These are phyloP conservation scores for Talaromyces sp. DNA, from an alignment of 2,329 filamentous ascomycete species.

Conservation along the genomic window DNA sequence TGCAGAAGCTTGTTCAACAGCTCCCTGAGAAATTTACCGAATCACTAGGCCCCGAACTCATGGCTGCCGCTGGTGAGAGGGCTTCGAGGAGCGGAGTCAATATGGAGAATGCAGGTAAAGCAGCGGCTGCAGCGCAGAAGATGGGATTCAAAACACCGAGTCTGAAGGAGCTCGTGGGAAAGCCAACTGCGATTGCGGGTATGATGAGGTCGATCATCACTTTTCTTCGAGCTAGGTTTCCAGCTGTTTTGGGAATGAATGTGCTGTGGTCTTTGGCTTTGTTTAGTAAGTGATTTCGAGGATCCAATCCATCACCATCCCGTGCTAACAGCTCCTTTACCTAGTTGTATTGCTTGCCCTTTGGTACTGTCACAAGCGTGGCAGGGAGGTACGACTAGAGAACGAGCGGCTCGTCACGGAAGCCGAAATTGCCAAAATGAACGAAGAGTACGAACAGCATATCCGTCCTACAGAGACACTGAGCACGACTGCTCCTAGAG, in stretches of 20 bases:
- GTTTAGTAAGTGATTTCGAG: slow-evolving; percentile 63
- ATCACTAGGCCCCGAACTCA: slow-evolving; percentile 70
- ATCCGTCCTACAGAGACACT: slow-evolving; percentile 34
- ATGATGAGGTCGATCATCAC: slow-evolving; percentile 88
- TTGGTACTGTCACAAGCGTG: slow-evolving; percentile 98
- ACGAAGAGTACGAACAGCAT: slow-evolving; percentile 30
- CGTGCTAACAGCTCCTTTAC: not conserved
- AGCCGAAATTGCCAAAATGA: slow-evolving; percentile 39
- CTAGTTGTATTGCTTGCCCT: slow-evolving; percentile 87
- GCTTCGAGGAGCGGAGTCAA: slow-evolving; percentile 55
- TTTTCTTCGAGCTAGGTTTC: slow-evolving; percentile 80
- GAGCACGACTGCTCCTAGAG: slow-evolving; percentile 38
- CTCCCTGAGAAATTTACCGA: slow-evolving; percentile 76
- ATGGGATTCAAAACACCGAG: slow-evolving; percentile 64
- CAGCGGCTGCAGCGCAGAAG: slow-evolving; percentile 54
- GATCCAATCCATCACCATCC: not conserved
- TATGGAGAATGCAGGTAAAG: slow-evolving; percentile 45
- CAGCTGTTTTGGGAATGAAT: slow-evolving; percentile 85
- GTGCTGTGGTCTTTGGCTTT: slow-evolving; percentile 84
- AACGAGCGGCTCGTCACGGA: slow-evolving; percentile 49
- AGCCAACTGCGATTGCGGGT: slow-evolving; percentile 77
- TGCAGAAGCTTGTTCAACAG: slow-evolving; percentile 81
- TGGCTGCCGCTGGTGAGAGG: slow-evolving; percentile 67
- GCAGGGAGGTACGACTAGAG: slow-evolving; percentile 75
- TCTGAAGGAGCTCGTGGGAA: slow-evolving; percentile 73